phyloP scores from a whole-genome alignment of 805 yeast species.

The Tetrapisispora iriomotensis region DNA sequence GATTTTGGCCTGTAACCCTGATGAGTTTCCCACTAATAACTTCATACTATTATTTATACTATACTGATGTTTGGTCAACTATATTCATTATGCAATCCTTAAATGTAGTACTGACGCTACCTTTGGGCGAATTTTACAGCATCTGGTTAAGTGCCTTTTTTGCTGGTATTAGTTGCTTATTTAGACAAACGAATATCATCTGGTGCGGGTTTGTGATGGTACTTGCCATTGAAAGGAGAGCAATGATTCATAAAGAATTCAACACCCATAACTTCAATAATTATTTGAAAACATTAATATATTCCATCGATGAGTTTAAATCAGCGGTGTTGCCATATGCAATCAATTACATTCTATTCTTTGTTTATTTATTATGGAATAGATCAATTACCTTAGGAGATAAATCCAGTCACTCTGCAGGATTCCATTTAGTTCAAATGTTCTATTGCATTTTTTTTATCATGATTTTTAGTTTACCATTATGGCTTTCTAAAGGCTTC shows the following conservation, averaged over 20 bases:
- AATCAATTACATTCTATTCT: slow-evolving; percentile 44
- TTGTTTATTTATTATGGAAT: slow-evolving; percentile 49
- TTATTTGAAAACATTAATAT: slow-evolving; percentile 32
- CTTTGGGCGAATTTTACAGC: slow-evolving; percentile 29
- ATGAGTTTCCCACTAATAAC: slow-evolving; percentile 60
- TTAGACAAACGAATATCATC: slow-evolving; percentile 85
- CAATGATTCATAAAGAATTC: slow-evolving; percentile 34
- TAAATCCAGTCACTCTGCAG: slow-evolving; percentile 68
- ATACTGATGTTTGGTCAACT: slow-evolving; percentile 92
- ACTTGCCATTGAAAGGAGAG: slow-evolving; percentile 42
- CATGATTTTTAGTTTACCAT: slow-evolving; percentile 57
- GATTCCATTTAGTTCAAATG: slow-evolving; percentile 68
- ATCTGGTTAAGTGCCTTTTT: slow-evolving; percentile 41
- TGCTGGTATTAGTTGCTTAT: slow-evolving; percentile 55
- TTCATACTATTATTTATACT: slow-evolving; percentile 67
- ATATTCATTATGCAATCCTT: slow-evolving; percentile 51
- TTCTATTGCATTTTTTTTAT: slow-evolving; percentile 67
- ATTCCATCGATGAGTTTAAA: slow-evolving; percentile 29
- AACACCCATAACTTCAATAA: slow-evolving; percentile 31
- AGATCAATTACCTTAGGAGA: slow-evolving; percentile 91
- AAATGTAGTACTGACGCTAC: slow-evolving; percentile 36
- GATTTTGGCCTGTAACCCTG: slow-evolving; percentile 36
- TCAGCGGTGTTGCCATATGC: slow-evolving; percentile 39
- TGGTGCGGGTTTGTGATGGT: slow-evolving; percentile 66
- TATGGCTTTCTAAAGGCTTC: slow-evolving; percentile 47